phyloP scores from a whole-genome alignment of 495 filamentous ascomycete genomes.

The Sordaria brevicollis region DNA sequence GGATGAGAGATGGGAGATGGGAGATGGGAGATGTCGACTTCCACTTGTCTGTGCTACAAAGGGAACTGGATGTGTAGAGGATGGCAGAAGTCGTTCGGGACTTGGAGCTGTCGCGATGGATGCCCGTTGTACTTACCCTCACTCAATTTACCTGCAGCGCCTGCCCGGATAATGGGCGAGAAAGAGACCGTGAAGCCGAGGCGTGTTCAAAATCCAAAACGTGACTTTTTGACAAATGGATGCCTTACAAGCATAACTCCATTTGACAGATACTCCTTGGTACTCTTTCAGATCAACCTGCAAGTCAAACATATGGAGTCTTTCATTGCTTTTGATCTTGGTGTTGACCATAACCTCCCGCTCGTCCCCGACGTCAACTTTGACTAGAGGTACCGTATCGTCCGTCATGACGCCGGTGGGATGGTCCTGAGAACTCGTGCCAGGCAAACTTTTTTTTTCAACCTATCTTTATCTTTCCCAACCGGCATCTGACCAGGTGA shows the following conservation, averaged over 20 bases:
- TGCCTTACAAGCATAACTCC: not conserved
- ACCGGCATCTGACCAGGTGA: not conserved
- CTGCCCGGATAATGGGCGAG: not conserved
- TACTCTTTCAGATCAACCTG: no score
- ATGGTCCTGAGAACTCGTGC: not conserved
- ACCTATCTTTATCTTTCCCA: not conserved
- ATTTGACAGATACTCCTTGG: not conserved
- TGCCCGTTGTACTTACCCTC: not conserved
- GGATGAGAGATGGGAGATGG: not conserved
- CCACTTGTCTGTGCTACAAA: no score
- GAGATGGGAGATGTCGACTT: no score
- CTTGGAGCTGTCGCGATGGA: not conserved
- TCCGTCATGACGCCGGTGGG: not conserved
- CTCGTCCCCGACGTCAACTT: not conserved
- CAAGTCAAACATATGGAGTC: no score
- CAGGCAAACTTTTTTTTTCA: not conserved
- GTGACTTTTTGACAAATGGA: not conserved
- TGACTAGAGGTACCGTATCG: not conserved
- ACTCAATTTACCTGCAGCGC: no score
- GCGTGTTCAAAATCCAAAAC: not conserved
- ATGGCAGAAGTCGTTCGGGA: no score
- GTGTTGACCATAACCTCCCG: not conserved
- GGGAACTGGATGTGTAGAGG: no score
- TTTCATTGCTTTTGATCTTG: not conserved
- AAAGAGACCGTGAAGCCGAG: not conserved